These are phyloP conservation scores for Amaranthus palmeri DNA, from an alignment of 148 eudicot genomes.

Conservation along the genomic window DNA sequence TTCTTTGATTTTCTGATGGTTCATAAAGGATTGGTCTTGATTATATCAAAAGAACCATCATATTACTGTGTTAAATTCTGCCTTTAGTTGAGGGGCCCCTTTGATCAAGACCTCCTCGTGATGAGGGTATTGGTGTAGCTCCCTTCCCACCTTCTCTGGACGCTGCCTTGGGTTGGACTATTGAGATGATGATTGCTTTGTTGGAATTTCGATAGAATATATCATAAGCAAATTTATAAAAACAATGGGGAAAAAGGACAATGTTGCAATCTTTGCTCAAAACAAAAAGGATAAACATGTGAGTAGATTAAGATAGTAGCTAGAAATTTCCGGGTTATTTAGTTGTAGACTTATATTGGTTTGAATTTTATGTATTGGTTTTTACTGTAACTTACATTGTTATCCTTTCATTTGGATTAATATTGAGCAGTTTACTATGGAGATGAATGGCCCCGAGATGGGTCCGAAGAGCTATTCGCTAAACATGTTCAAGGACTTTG, in stretches of 20 bases:
- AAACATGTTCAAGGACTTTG: slow-evolving; percentile 87
- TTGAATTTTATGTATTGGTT: background rate
- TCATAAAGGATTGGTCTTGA: background rate
- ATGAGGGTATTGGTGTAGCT: too few species aligned
- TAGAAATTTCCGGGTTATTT: too few species aligned
- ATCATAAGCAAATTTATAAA: background rate
- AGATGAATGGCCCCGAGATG: slow-evolving; percentile 58
- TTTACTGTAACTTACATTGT: background rate
- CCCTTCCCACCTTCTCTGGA: too few species aligned
- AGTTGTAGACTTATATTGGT: background rate
- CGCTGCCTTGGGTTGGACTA: too few species aligned
- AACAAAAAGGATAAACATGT: background rate
- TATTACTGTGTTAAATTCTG: too few species aligned
- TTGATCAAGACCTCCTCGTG: too few species aligned
- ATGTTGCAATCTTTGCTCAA: too few species aligned
- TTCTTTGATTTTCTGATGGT: background rate
- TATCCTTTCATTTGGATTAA: slow-evolving; percentile 11
- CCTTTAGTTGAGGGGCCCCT: too few species aligned
- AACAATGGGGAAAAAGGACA: too few species aligned
- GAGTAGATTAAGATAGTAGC: background rate
- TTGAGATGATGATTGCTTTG: too few species aligned
- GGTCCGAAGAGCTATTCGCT: slow-evolving; percentile 81
- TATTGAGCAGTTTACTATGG: slow-evolving; percentile 75
- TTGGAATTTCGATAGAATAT: background rate
- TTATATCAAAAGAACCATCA: too few species aligned